Evolutionary conservation across 148 eudicot species (phyloP), one percentile per base, ranked within the genome.

Genomic region (Diospyros lotus): DNA sequence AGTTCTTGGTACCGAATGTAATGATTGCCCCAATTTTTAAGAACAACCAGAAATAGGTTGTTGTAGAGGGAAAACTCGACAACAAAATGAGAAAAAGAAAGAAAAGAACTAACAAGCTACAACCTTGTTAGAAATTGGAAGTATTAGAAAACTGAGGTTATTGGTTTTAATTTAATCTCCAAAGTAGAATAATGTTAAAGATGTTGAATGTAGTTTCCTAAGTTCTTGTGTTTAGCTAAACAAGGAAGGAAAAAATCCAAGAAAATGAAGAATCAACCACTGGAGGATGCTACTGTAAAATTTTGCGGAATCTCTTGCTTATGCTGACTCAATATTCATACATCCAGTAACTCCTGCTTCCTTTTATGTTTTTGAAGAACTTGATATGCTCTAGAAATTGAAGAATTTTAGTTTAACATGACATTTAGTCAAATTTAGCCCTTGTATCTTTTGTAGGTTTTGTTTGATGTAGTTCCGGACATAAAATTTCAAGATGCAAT

Each of bases 381-480:
- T 63, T 63, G 52, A 48, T 61, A 6, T 61, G 12, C 75, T 72
- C 69, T 63, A 48, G 60, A 66, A 63, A 64, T 65, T 55, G 63
- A 50, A 66, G 28, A 69, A 14, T 69, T 69, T 69, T 11, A 39
- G 61, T 69, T 69, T 39, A 40, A 13, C 18, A 42, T 64, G 17
- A 8, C 7, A 40, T 40, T 62, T 62, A 38, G 44, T 39, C 15
- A 6, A 62, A 62, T 70, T 70, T 55, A 41, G 12, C 40, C 9
- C 52, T 75, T 45, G 43, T 60, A 65, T 64, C 75, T 73, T 60
- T 50, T 83, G 79, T 78, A 95, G 99, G 97, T 95, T 54, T 80
- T 95, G 79, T 95, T 95, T 86, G 99, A 95, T 81, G 86, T 95
- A 52, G 99, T 93, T 81, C 97, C 99, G 50, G 76, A 75, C 81